Evolutionary conservation across 2,329 filamentous ascomycete genomes (phyloP).

Genomic region (Colletotrichum euphorbiae): DNA sequence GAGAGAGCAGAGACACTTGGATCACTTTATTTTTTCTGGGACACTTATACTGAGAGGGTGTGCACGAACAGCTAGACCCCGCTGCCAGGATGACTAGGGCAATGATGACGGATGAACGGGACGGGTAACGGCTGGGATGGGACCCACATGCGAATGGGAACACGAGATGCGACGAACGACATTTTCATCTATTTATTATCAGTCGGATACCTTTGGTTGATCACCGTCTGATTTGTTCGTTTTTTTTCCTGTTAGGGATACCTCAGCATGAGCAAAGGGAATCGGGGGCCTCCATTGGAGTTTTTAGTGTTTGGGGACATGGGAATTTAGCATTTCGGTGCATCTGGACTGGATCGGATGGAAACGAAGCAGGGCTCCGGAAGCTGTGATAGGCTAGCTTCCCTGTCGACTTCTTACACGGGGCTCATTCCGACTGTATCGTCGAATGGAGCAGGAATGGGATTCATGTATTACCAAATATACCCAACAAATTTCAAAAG

Average conservation of each 20-base stretch:
- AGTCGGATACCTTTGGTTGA: neutral
- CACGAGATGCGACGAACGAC: conserved; percentile 37
- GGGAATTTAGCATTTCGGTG: conserved; percentile 38
- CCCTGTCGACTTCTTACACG: conserved; percentile 39
- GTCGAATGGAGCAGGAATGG: conserved; percentile 29
- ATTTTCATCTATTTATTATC: conserved; percentile 6
- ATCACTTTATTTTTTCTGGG: conserved; percentile 29
- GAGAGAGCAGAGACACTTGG: conserved; percentile 41
- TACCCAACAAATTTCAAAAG: conserved; percentile 36
- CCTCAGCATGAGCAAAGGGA: conserved; percentile 36
- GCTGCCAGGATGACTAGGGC: conserved; percentile 40
- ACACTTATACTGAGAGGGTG: conserved; percentile 29
- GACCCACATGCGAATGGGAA: conserved; percentile 32
- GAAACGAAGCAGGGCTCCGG: conserved; percentile 45
- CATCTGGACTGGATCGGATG: conserved; percentile 41
- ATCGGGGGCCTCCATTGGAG: conserved; percentile 25
- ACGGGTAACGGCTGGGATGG: conserved; percentile 42
- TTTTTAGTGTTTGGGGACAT: conserved; percentile 27
- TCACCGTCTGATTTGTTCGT: conserved; percentile 1
- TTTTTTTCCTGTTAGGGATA: conserved; percentile 21
- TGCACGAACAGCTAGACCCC: conserved; percentile 36
- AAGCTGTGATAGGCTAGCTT: conserved; percentile 47
- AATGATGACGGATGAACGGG: conserved; percentile 37
- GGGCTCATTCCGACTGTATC: conserved; percentile 1
- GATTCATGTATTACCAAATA: conserved; percentile 39